Evolutionary conservation across 2,329 filamentous ascomycete genomes (phyloP).

Genomic region (Fusarium protoensiforme): DNA sequence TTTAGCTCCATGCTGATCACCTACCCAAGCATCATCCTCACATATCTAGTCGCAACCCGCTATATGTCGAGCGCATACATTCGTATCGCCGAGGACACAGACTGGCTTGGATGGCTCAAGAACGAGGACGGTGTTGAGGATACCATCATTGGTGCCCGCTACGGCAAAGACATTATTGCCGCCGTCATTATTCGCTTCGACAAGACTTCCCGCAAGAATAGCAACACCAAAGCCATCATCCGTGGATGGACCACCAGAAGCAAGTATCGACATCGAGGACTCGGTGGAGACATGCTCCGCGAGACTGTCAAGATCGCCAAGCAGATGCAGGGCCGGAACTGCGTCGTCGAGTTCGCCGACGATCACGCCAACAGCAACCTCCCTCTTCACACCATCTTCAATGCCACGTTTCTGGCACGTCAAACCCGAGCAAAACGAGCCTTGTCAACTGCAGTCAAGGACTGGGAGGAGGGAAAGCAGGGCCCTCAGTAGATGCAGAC

Average conservation of each 20-base stretch:
- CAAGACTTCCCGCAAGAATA: neutral
- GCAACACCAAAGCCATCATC: constrained; percentile 70
- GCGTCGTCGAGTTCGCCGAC: constrained; percentile 74
- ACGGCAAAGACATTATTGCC: constrained; percentile 76
- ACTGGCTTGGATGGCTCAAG: constrained; percentile 68
- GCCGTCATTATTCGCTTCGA: constrained; percentile 73
- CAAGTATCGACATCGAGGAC: constrained; percentile 75
- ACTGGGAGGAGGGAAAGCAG: constrained; percentile 25
- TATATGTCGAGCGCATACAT: constrained; percentile 72
- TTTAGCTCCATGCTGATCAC: constrained; percentile 65
- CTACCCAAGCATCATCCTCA: constrained; percentile 69
- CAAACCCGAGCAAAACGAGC: constrained; percentile 65
- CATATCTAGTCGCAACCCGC: constrained; percentile 70
- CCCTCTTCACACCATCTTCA: constrained; percentile 69
- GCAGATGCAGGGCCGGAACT: constrained; percentile 70
- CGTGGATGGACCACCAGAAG: constrained; percentile 83
- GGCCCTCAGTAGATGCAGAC: neutral
- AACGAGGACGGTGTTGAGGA: constrained; percentile 56
- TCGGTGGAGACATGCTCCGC: constrained; percentile 78
- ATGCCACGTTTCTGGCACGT: constrained; percentile 63
- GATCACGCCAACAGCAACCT: constrained; percentile 78
- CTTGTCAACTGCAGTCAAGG: constrained; percentile 48
- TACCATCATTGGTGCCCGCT: constrained; percentile 70
- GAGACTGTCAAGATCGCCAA: constrained; percentile 75
- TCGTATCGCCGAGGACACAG: constrained; percentile 69